Percentiles rank a stretch among this genome's conserved stretches.
Conservation (phyloP, 495 filamentous ascomycete species). For the Lasiosphaeria hispida region DNA sequence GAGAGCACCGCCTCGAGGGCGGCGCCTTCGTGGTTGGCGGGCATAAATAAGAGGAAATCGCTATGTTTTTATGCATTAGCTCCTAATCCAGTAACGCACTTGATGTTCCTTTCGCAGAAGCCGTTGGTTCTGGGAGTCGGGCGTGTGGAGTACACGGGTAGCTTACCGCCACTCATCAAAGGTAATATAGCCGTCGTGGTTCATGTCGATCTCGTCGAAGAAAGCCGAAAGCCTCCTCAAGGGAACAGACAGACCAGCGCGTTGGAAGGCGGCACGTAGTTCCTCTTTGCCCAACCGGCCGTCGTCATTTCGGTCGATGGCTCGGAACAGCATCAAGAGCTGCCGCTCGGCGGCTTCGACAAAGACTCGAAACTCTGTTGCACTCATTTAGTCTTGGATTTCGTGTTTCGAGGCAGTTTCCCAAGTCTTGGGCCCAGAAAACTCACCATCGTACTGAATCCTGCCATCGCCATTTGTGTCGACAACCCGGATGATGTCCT, state of each 20-base stretch:
- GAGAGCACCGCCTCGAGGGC: slow-evolving; percentile 81
- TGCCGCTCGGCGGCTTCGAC: slow-evolving; percentile 82
- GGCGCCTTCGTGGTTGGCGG: slow-evolving; percentile 55
- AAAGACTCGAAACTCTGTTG: slow-evolving; percentile 82
- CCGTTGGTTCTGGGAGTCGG: too few relatives aligned
- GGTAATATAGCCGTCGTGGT: slow-evolving; percentile 82
- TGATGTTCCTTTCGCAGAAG: too few relatives aligned
- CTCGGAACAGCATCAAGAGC: slow-evolving; percentile 75
- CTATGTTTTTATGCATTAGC: slow-evolving; percentile 43
- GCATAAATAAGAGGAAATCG: slow-evolving; percentile 93
- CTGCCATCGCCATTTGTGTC: slow-evolving; percentile 84
- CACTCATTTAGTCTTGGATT: not conserved
- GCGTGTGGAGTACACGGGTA: not conserved
- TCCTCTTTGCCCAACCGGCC: slow-evolving; percentile 87
- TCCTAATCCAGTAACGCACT: not conserved
- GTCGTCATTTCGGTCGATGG: slow-evolving; percentile 82
- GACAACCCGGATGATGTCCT: slow-evolving; percentile 71
- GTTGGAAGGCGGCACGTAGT: slow-evolving; percentile 71
- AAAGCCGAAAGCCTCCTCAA: slow-evolving; percentile 75
- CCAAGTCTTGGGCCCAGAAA: not conserved
- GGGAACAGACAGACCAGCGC: slow-evolving; percentile 75
- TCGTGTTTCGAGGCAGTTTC: slow-evolving; percentile 12
- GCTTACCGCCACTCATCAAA: slow-evolving; percentile 96
- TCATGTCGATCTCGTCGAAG: slow-evolving; percentile 84
- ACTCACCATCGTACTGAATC: slow-evolving; percentile 81